Evolutionary conservation across 1,284 basidiomycete genomes (phyloP), one percentile per base, ranked within the genome.

Genomic region (Cutaneotrichosporon dermatis): DNA sequence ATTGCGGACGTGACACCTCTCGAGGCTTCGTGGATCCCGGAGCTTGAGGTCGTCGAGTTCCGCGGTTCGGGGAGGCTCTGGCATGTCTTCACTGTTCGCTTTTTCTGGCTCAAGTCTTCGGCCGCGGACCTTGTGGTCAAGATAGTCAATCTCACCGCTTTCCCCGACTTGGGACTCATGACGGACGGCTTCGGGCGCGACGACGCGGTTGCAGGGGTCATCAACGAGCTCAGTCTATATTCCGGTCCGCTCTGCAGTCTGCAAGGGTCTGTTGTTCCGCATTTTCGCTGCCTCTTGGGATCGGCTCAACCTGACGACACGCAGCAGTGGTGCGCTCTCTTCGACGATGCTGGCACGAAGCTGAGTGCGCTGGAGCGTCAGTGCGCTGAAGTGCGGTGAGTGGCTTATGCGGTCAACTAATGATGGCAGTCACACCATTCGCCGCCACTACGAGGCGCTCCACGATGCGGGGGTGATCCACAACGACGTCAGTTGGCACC

Each of bases 381-480:
- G 10, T 41, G 39, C 43, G 13, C 10, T 12, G 41, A 11, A 7
- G 39, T 53, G 13, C 57, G 34, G 57, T 58, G 13, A 53, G 43
- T 11, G 13, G 10, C 3, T 4, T 6, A 6, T 12, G 3, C n/a
- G 11, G 7, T 15, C 11, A 10, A 6, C 9, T 25, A 8, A 35
- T 58, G 35, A 52, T 51, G 9, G 6, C 40, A 54, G 42, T 6
- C 33, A 46, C 36, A 45, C n/a, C 39, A 56, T 60, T n/a, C 54
- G 54, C 5, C 16, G 35, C 8, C 49, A 57, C 45, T 60, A 63
- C 40, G 11, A 15, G 15, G 45, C 16, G 5, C 39, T 63, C 1
- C 61, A 63, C 52, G 49, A 42, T 5, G 46, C 51, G 4, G 61
- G 58, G 3, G 55, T 63, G 3, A 25, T 63, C 5, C 61, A 63